Conservation (phyloP, 2,329 filamentous ascomycete species). For the Incumbomyces lentus region DNA sequence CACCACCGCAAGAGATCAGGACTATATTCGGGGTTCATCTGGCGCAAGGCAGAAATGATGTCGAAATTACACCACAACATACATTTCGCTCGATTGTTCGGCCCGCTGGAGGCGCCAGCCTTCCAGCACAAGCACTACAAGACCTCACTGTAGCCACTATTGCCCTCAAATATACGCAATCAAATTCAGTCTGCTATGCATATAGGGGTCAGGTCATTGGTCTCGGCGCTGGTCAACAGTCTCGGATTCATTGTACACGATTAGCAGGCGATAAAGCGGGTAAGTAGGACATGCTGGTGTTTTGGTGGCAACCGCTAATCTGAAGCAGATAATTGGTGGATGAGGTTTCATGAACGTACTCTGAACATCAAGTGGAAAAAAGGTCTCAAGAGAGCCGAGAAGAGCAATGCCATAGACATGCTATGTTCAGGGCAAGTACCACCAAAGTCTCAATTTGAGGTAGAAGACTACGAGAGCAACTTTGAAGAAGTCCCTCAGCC, state of each 20-base stretch:
- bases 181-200: slow-evolving; percentile 97
- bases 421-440: slow-evolving; percentile 76
- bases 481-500: slow-evolving; percentile 80
- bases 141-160: slow-evolving; percentile 94
- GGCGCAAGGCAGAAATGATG: slow-evolving; percentile 85
- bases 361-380: slow-evolving; percentile 92
- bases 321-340: slow-evolving; percentile 87
- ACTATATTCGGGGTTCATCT: slow-evolving; percentile 86
- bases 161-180: slow-evolving; percentile 96
- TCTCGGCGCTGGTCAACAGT: slow-evolving; percentile 92
- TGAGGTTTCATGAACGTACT: slow-evolving; percentile 89
- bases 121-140: slow-evolving; percentile 72
- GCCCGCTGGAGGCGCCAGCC: slow-evolving; percentile 62
- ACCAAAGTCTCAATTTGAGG: slow-evolving; percentile 72
- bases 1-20: slow-evolving; percentile 63
- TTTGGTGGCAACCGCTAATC: neutral
- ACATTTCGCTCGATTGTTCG: slow-evolving; percentile 80
- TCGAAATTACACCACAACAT: slow-evolving; percentile 65
- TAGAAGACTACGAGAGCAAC: slow-evolving; percentile 72
- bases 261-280: slow-evolving; percentile 82
- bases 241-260: slow-evolving; percentile 94
- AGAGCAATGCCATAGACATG: slow-evolving; percentile 95
- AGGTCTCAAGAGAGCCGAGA: slow-evolving; percentile 90
- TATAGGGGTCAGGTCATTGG: slow-evolving; percentile 88
- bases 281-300: neutral